Conservation (phyloP, 1,284 basidiomycete genomes). For the Rhodotorula glutinis region DNA sequence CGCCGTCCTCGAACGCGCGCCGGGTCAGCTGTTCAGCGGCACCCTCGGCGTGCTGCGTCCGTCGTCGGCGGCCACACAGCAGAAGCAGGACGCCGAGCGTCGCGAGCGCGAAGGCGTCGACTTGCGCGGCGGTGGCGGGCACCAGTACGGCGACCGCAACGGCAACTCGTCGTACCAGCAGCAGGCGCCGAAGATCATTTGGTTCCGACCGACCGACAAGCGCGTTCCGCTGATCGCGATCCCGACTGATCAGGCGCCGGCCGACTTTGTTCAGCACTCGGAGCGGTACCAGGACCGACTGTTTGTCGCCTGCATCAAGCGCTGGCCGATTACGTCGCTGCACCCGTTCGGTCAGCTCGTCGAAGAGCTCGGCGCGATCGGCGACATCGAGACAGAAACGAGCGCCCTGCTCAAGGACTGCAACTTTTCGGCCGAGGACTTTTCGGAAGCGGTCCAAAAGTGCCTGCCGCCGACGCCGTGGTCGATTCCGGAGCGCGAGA, state of each 20-base stretch:
- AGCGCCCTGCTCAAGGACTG: conserved; percentile 96
- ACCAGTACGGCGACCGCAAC: conserved; percentile 11
- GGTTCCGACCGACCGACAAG: conserved; percentile 99
- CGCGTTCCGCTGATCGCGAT: conserved; percentile 98
- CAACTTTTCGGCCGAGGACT: conserved; percentile 56
- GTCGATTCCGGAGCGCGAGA: conserved; percentile 78
- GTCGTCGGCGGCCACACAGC: conserved; percentile 96
- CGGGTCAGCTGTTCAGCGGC: conserved; percentile 96
- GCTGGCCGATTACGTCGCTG: conserved; percentile 70
- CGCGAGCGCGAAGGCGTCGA: conserved; percentile 87
- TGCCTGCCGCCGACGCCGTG: conserved; percentile 92
- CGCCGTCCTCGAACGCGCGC: conserved; percentile 83
- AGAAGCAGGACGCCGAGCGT: conserved; percentile 97
- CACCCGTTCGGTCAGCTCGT: conserved; percentile 99
- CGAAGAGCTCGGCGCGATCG: conserved; percentile 97
- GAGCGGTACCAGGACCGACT: conserved; percentile 85
- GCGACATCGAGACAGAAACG: conserved; percentile 95
- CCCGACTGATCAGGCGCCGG: conserved; percentile 91
- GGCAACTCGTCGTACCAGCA: conserved; percentile 57
- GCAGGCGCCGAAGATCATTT: conserved; percentile 92
- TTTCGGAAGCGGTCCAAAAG: conserved; percentile 73
- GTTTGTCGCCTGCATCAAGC: conserved; percentile 98
- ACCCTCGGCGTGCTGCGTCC: conserved; percentile 93
- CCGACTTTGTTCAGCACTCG: conserved; percentile 91
- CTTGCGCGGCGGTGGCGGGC: conserved; percentile 48